Conservation (phyloP, 2,329 filamentous ascomycete genomes). For the Fusarium odoratissimum region DNA sequence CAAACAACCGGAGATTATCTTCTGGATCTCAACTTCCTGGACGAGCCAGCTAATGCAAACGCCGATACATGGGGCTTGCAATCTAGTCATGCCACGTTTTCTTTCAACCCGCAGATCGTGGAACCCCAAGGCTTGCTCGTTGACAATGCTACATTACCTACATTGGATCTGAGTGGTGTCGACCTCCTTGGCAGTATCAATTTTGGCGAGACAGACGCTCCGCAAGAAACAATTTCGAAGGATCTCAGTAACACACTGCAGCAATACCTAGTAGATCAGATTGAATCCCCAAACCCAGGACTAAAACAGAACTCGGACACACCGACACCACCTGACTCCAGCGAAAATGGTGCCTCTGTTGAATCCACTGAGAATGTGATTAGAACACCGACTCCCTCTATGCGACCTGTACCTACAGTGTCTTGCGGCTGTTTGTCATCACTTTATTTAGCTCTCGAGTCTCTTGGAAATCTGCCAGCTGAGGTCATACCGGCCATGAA, state of each 20-base stretch:
- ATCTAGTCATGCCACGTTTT: slow-evolving; percentile 41
- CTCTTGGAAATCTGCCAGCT: slow-evolving; percentile 59
- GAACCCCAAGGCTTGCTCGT: slow-evolving; percentile 15
- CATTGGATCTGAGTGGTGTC: slow-evolving; percentile 40
- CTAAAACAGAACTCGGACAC: slow-evolving; percentile 26
- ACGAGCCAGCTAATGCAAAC: slow-evolving; percentile 42
- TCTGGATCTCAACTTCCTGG: slow-evolving; percentile 52
- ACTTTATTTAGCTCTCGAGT: slow-evolving; percentile 63
- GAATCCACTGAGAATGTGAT: slow-evolving; percentile 29
- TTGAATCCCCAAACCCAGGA: slow-evolving; percentile 25
- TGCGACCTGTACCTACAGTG: slow-evolving; percentile 46
- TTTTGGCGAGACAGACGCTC: slow-evolving; percentile 48
- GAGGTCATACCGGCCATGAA: slow-evolving; percentile 60
- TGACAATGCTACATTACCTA: slow-evolving; percentile 12
- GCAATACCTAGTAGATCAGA: slow-evolving; percentile 41
- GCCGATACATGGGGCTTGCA: slow-evolving; percentile 55
- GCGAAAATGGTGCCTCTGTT: slow-evolving; percentile 38
- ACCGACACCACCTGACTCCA: slow-evolving; percentile 38
- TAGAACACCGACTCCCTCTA: slow-evolving; percentile 5
- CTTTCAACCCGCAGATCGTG: slow-evolving; percentile 33
- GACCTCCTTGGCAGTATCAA: slow-evolving; percentile 49
- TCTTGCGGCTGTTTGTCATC: slow-evolving; percentile 61
- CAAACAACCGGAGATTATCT: slow-evolving; percentile 39
- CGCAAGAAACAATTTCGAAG: slow-evolving; percentile 45
- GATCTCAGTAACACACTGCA: slow-evolving; percentile 46